Percentiles rank a stretch among this genome's conserved stretches.
These are phyloP conservation scores for Termitomyces sp. DNA, from an alignment of 768 basidiomycete species.

Conservation along the genomic window DNA sequence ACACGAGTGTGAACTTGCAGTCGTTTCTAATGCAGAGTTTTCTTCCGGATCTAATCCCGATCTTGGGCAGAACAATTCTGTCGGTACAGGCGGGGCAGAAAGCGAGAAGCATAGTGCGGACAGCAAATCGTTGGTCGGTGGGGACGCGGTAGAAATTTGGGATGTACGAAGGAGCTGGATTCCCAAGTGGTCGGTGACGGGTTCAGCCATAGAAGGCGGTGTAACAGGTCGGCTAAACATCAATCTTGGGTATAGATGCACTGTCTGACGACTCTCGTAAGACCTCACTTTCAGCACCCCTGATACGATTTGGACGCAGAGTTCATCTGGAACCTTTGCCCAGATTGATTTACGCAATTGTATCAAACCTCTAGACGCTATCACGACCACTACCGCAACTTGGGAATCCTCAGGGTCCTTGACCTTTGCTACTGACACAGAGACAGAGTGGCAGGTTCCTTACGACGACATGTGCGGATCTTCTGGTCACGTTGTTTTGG, in stretches of 20 bases:
- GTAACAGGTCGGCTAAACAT: conserved; percentile 55
- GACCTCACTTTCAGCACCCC: conserved; percentile 70
- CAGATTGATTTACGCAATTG: conserved; percentile 72
- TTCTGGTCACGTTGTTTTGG: not conserved
- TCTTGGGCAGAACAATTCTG: conserved; percentile 16
- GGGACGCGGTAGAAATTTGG: conserved; percentile 81
- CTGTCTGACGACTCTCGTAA: conserved; percentile 24
- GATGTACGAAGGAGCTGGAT: conserved; percentile 79
- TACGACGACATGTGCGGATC: conserved; percentile 73
- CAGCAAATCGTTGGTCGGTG: conserved; percentile 21
- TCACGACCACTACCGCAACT: conserved; percentile 58
- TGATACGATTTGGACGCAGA: conserved; percentile 70
- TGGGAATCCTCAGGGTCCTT: conserved; percentile 69
- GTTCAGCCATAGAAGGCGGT: conserved; percentile 64
- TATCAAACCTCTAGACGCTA: conserved; percentile 61
- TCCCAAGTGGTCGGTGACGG: conserved; percentile 76
- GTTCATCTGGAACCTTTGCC: conserved; percentile 73
- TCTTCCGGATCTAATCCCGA: conserved; percentile 26
- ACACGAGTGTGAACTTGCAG: conserved; percentile 71
- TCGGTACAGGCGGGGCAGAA: conserved; percentile 1
- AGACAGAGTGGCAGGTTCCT: conserved; percentile 58
- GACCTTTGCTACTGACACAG: conserved; percentile 62
- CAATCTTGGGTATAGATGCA: not conserved
- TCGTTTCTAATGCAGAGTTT: conserved; percentile 64
- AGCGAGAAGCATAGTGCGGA: conserved; percentile 8